phyloP scores from a whole-genome alignment of 2,329 filamentous ascomycete genomes.

The Hypoxylon sp. region DNA sequence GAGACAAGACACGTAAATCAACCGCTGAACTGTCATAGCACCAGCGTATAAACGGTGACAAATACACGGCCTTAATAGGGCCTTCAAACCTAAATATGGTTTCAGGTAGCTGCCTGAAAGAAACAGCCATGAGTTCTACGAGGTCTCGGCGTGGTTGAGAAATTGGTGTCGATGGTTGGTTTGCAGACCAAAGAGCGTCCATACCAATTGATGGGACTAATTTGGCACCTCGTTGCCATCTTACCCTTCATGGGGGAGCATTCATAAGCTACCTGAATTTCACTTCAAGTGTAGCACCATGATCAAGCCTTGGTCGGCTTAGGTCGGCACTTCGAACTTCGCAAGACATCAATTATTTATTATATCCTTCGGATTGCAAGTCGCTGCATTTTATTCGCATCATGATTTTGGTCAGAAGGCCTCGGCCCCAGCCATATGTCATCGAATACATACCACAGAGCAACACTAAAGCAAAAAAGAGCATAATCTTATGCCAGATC shows the following conservation, averaged over 20 bases:
- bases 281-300: background rate
- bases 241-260: background rate
- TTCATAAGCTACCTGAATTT: background rate
- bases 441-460: slow-evolving; percentile 3
- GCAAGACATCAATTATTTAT: slow-evolving; percentile 1
- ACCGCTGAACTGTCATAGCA: slow-evolving; percentile 30
- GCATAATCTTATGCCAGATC: background rate
- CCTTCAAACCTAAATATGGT: background rate
- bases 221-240: background rate
- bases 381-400: background rate
- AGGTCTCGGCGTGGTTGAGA: background rate
- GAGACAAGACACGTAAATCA: slow-evolving; percentile 40
- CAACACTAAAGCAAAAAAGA: slow-evolving; percentile 4
- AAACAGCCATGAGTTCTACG: background rate
- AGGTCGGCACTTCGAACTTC: slow-evolving; percentile 19
- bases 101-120: background rate
- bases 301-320: slow-evolving; percentile 8
- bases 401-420: background rate
- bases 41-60: slow-evolving; percentile 31
- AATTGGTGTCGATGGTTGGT: background rate
- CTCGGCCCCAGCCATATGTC: background rate
- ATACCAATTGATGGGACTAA: background rate
- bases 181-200: background rate
- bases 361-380: background rate
- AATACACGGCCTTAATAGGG: background rate